Percentiles rank a stretch among this genome's conserved stretches.
phyloP scores from a whole-genome alignment of 169 alveolate species.

The Theileria annulata region DNA sequence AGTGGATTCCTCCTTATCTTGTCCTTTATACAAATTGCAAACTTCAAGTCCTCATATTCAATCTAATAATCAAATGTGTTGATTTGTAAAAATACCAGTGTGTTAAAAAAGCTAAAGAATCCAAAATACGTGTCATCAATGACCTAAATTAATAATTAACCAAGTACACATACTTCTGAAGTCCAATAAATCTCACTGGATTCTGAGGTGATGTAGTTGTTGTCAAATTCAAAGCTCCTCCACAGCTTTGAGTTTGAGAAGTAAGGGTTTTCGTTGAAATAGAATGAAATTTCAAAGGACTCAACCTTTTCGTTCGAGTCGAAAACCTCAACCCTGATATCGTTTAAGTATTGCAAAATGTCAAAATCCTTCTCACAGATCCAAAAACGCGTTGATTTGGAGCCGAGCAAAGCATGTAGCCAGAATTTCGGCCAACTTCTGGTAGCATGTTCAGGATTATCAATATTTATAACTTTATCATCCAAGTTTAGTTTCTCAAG shows the following conservation, averaged over 20 bases:
- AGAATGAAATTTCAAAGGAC: conserved; percentile 42
- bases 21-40: conserved; percentile 50
- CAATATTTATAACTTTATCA: conserved; percentile 4
- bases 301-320: conserved; percentile 30
- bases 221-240: conserved; percentile 17
- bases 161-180: background rate
- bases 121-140: conserved; percentile 6
- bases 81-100: conserved; percentile 2
- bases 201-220: conserved; percentile 17
- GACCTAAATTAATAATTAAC: conserved; percentile 3
- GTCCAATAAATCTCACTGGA: conserved; percentile 38
- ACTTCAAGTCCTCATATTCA: conserved; percentile 29
- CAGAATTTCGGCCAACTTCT: conserved; percentile 63
- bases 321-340: conserved; percentile 35
- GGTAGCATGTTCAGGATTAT: conserved; percentile 41
- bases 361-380: conserved; percentile 37
- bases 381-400: conserved; percentile 28
- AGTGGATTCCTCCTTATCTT: conserved; percentile 51
- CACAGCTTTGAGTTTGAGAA: conserved; percentile 43
- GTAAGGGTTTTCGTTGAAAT: conserved; percentile 59
- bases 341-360: conserved; percentile 42
- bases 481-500: background rate
- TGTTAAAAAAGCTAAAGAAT: conserved; percentile 46
- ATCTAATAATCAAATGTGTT: background rate
- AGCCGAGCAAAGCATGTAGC: conserved; percentile 63